Conservation (phyloP, 768 basidiomycete species). For the Mycena latifolia region DNA sequence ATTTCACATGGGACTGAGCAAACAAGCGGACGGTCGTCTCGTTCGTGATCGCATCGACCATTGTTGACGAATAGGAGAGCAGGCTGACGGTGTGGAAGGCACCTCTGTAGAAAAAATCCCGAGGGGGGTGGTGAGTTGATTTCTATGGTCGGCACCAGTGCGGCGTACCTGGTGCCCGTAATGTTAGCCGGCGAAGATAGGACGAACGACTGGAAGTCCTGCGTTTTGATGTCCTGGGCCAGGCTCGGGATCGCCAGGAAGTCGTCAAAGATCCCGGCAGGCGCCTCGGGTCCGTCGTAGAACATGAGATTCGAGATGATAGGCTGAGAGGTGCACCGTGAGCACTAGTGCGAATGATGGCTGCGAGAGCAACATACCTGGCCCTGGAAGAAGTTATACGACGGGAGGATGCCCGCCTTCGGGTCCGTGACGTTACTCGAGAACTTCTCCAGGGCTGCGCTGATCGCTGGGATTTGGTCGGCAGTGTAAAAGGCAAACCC, state of each 20-base stretch:
- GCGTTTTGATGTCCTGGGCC: slow-evolving; percentile 52
- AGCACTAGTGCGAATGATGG: too few species aligned
- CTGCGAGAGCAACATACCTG: too few species aligned
- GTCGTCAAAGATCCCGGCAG: slow-evolving; percentile 63
- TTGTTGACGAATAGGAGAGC: slow-evolving; percentile 45
- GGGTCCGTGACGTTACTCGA: slow-evolving; percentile 57
- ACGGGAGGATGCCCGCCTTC: slow-evolving; percentile 62
- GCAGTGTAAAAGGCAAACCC: slow-evolving; percentile 55
- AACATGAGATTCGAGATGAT: slow-evolving; percentile 57
- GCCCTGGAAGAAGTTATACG: slow-evolving; percentile 54
- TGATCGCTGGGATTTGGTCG: slow-evolving; percentile 39
- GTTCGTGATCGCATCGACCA: slow-evolving; percentile 58
- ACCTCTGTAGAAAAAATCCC: slow-evolving; percentile 35
- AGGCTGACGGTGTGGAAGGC: slow-evolving; percentile 60
- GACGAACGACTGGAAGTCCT: slow-evolving; percentile 57
- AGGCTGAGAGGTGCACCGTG: too few species aligned
- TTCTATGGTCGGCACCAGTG: too few species aligned
- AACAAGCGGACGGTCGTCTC: slow-evolving; percentile 50
- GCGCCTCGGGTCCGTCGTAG: slow-evolving; percentile 68
- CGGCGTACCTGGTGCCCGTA: slow-evolving; percentile 45
- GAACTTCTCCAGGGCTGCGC: slow-evolving; percentile 56
- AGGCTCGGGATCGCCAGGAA: slow-evolving; percentile 60
- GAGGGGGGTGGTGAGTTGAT: too few species aligned
- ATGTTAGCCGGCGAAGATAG: slow-evolving; percentile 49
- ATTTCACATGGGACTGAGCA: too few species aligned